Percentiles rank a stretch among this genome's conserved stretches.
Conservation (phyloP, 805 yeast genomes). For the Alloascoidea africana region DNA sequence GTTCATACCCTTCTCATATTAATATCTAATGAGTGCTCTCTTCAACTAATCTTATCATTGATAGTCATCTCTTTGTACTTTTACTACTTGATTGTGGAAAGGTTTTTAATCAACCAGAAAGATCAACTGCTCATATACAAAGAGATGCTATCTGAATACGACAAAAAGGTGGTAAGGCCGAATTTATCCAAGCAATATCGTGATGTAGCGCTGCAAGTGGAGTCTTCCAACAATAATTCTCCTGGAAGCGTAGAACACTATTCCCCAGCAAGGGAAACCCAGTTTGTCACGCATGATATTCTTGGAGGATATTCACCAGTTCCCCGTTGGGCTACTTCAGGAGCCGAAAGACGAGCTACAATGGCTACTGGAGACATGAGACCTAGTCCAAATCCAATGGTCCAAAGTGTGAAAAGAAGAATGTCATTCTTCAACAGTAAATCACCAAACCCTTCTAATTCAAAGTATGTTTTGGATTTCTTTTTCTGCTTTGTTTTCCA, state of each 20-base stretch:
- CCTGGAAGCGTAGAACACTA: slow-evolving; percentile 1
- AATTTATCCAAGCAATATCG: slow-evolving; percentile 28
- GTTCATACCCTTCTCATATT: slow-evolving; percentile 25
- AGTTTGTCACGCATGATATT: slow-evolving; percentile 1
- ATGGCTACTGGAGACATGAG: too few species aligned
- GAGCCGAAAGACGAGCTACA: too few species aligned
- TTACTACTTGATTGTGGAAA: slow-evolving; percentile 21
- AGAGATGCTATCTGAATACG: slow-evolving; percentile 39
- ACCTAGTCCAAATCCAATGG: too few species aligned
- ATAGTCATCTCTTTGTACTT: slow-evolving; percentile 18
- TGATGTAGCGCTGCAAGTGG: slow-evolving; percentile 44
- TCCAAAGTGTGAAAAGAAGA: too few species aligned
- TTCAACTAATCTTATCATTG: slow-evolving; percentile 20
- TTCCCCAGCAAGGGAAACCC: slow-evolving; percentile 8
- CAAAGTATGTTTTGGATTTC: too few species aligned
- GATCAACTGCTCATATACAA: slow-evolving; percentile 40
- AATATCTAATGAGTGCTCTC: slow-evolving; percentile 16
- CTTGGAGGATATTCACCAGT: slow-evolving; percentile 9
- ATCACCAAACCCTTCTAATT: too few species aligned
- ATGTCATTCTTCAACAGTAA: too few species aligned
- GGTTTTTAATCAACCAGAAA: slow-evolving; percentile 26
- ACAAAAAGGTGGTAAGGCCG: slow-evolving; percentile 39
- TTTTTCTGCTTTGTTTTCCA: too few species aligned
- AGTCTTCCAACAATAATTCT: slow-evolving; percentile 17
- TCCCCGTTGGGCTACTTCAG: slow-evolving; percentile 7